Evolutionary conservation across 179 eudicot species (phyloP).

Genomic region (Nepenthes alata): DNA sequence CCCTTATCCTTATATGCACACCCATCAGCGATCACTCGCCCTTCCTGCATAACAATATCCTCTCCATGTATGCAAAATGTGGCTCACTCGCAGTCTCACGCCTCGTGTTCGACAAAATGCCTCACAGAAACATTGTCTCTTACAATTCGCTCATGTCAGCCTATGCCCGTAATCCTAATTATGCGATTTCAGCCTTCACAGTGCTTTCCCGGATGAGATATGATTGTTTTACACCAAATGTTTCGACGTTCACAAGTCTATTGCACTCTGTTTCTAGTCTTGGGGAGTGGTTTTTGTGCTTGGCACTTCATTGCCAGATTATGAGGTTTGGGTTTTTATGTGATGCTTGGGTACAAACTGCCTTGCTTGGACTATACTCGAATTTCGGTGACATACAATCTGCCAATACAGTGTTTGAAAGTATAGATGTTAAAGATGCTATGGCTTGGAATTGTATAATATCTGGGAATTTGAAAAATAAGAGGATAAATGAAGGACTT

Average conservation of each 20-base stretch:
- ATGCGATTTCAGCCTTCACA: constrained; percentile 16
- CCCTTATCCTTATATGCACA: constrained; percentile 44
- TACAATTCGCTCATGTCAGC: constrained; percentile 57
- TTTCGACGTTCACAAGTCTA: constrained; percentile 50
- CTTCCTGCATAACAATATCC: constrained; percentile 49
- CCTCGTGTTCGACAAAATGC: constrained; percentile 75
- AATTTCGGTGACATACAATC: constrained; percentile 43
- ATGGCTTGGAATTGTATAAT: constrained; percentile 70
- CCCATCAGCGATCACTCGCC: constrained; percentile 25
- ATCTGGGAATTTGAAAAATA: constrained; percentile 49
- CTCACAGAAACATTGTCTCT: constrained; percentile 51
- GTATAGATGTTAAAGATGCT: constrained; percentile 30
- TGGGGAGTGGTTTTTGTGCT: constrained; percentile 30
- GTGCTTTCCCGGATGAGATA: constrained; percentile 31
- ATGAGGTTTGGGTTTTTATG: constrained; percentile 39
- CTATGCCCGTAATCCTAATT: constrained; percentile 38
- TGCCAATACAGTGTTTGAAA: constrained; percentile 33
- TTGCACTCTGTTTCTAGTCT: constrained; percentile 38
- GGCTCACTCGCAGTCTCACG: constrained; percentile 40
- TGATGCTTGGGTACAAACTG: constrained; percentile 48
- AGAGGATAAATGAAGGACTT: constrained; percentile 28
- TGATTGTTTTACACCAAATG: constrained; percentile 40
- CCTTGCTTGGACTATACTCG: constrained; percentile 56
- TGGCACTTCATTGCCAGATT: constrained; percentile 36
- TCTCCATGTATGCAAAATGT: constrained; percentile 54